Base-by-base conservation (phyloP, 2,329 filamentous ascomycete genomes). In the Ophiocordyceps camponoti-leonardi region DNA sequence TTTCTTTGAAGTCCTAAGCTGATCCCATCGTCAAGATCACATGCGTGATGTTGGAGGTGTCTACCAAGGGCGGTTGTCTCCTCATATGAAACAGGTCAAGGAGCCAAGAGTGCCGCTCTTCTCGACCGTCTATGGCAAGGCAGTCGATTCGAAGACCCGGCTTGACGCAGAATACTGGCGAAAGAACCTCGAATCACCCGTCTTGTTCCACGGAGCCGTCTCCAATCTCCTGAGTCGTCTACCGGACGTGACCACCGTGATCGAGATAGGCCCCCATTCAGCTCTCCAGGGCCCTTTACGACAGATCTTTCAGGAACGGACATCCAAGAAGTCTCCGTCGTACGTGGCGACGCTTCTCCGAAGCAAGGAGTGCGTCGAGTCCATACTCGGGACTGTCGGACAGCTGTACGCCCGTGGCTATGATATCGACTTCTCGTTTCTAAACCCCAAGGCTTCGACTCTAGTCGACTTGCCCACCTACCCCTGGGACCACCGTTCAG, bases 401-500 rank as follows among this genome's bases (percentile, higher is more conserved):
- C 44, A 47, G n/a, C 49, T 56, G 7, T 53, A 48, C 40, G 44
- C 42, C 11, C 44, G 44, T 18, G 51, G 47, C 3, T 44, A 52
- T 19, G 19, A 48, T 1, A 45, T 54, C 2, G 19, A 50, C 16
- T 43, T 55, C 33, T 12, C 45, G n/a, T 45, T 44, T 41, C 39
- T 41, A 7, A 46, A 13, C 42, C 33, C n/a, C 5, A 18, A 6
- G 40, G 42, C 6, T 42, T 44, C 47, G 4, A 44, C 67, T 2
- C 47, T 69, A 6, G 64, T 57, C 3, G 64, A 69, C 31, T 33
- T 59, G 12, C 52, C 54, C 2, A 47, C 47, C 4, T 60, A 60
- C 18, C 48, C 53, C 1, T 60, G 57, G 57, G 48, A 57, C 19
- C 50, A 50, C 22, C 47, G 44, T 14, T 46, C 42, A 12, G 45